Evolutionary conservation across 2,329 filamentous ascomycete species (phyloP), one percentile per base, ranked within the genome.

Genomic region (Grosmannia serpens): DNA sequence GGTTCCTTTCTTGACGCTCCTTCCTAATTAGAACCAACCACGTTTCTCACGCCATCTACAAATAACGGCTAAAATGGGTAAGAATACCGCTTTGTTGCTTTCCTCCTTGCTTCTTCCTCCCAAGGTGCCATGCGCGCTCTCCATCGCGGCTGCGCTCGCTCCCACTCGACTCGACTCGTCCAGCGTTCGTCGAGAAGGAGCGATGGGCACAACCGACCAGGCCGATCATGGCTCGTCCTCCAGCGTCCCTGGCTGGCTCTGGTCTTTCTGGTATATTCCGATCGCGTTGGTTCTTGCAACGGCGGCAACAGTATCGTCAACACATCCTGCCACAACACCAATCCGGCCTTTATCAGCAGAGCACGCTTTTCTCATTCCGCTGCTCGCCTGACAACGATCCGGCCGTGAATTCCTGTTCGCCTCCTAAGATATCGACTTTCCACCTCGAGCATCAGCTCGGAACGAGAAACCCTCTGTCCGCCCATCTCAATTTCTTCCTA

Each of bases 11-110:
- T 60, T 65, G 46, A 62, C 60, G 62, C 60, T 61, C 59, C 67
- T 65, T 58, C 57, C 56, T 58, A 47, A 53, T 56, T 41, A 52
- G 8, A 60, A 27, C 15, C 24, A 17, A 31, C 33, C 59, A 29
- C n/a, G 20, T 31, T 53, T 59, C 47, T 26, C 38, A 53, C 53
- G 50, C 35, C 51, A 17, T 53, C 26, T 53, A 47, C 33, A 26
- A 35, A 47, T 29, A 26, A 35, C 35, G 20, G 68, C 71, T 70
- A 68, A 67, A 71, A 77, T 77, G 74, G 74, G 74, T 77, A 77
- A 77, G 74, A 70, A 69, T 68, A 26, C 13, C n/a, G 11, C 67
- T 65, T 65, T 66, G 63, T 58, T 61, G 51, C 66, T 57, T 58
- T 17, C 61, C 59, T 60, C 58, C 20, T 44, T 24, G 35, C 20